Evolutionary conservation across 257 asterid species (phyloP), one percentile per base, ranked within the genome.

Genomic region (Ballota nigra): DNA sequence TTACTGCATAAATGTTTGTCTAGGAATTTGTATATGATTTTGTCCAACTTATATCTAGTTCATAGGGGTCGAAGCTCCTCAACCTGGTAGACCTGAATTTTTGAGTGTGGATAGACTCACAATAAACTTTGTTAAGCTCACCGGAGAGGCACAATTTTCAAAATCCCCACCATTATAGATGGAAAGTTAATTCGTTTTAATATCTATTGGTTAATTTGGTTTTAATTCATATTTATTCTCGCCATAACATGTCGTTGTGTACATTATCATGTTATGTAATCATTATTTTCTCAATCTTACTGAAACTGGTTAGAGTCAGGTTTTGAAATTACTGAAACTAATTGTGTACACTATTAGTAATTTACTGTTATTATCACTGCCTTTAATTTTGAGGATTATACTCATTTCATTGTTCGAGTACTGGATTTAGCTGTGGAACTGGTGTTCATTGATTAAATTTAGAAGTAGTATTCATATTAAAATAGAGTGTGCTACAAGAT

Each of bases 381-480:
- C 1, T 31, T 2, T 1, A 16, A 16, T 11, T 1, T 15, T 43
- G n/a, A n/a, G n/a, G n/a, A n/a, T n/a, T n/a, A 1, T 16, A 23
- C 61, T 34, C 10, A 19, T 23, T 66, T 8, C 15, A 16, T 53
- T 72, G 16, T 61, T 38, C 7, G 53, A 5, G 2, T 16, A 34
- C 59, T 63, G 65, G 70, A 58, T 59, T 51, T 66, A 23, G 53
- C 26, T 12, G 43, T 24, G 26, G 36, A 34, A 10, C 29, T 41
- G 28, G 68, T 55, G 43, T 68, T 60, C 12, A 38, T 23, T 61
- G 38, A 15, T 74, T 59, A 49, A 34, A 56, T 34, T 68, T 36
- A 5, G 58, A 68, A n/a, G 52, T 67, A 56, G 41, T 13, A 4
- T 60, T 40, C 19, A 22, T 6, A 56, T n/a, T n/a, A n/a, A n/a